These are phyloP conservation scores for Isoetes taiwanensis DNA, from an alignment of 75 land plant species.

Conservation along the genomic window DNA sequence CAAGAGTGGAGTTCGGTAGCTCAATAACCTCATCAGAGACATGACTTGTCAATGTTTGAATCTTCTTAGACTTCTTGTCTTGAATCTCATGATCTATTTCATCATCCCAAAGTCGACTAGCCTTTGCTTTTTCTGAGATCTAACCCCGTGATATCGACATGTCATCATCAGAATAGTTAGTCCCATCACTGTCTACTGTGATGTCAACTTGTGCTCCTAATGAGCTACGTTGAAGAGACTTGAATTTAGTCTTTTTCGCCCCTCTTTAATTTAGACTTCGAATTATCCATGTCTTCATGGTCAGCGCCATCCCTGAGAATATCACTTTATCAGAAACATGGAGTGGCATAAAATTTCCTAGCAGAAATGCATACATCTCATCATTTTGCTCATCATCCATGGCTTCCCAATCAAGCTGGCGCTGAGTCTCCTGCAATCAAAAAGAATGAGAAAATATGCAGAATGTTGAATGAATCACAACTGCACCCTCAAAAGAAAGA, in stretches of 20 bases:
- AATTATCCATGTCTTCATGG: slow-evolving; percentile 1
- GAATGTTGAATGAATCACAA: background rate
- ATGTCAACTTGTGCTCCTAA: slow-evolving; percentile 37
- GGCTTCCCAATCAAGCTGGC: slow-evolving; percentile 32
- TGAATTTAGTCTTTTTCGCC: slow-evolving; percentile 68
- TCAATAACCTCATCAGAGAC: background rate
- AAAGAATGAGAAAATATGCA: background rate
- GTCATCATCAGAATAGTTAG: slow-evolving; percentile 11
- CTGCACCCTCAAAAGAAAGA: background rate
- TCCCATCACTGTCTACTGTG: slow-evolving; percentile 23
- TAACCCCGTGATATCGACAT: background rate
- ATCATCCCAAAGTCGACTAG: slow-evolving; percentile 29
- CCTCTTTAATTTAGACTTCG: slow-evolving; percentile 36
- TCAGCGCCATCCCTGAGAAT: background rate
- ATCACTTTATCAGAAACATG: background rate
- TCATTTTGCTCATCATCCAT: slow-evolving; percentile 29
- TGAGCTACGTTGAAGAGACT: slow-evolving; percentile 54
- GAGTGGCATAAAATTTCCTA: background rate
- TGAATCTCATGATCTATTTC: slow-evolving; percentile 27
- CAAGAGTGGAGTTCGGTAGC: no score
- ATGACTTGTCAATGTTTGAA: slow-evolving; percentile 12
- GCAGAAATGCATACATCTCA: slow-evolving; percentile 31
- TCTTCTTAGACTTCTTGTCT: slow-evolving; percentile 55
- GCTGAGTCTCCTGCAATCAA: slow-evolving; percentile 26
- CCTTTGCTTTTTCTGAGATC: slow-evolving; percentile 19